Conservation (phyloP, 2,329 filamentous ascomycete species). For the Beauveria medogensis region DNA sequence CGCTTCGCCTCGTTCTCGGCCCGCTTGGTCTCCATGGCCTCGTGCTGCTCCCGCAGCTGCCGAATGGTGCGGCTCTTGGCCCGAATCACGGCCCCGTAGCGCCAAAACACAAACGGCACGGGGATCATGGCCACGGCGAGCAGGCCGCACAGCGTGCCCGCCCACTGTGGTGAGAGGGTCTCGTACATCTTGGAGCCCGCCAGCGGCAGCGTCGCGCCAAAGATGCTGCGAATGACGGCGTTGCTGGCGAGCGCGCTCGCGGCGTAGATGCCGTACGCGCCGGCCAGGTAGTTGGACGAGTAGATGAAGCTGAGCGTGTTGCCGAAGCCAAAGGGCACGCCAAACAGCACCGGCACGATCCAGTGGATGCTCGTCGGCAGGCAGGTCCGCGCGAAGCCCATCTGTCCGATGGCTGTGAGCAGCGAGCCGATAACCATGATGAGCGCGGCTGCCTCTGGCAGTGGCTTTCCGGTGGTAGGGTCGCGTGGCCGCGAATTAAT, state of each 20-base stretch:
- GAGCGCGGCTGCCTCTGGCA: constrained; percentile 73
- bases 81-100: constrained; percentile 46
- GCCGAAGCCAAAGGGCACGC: constrained; percentile 70
- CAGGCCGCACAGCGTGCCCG: constrained; percentile 65
- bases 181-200: constrained; percentile 58
- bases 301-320: constrained; percentile 79
- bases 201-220: constrained; percentile 12
- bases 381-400: constrained; percentile 85
- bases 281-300: constrained; percentile 68
- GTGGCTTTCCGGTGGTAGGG: constrained; percentile 61
- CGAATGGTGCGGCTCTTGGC: constrained; percentile 40
- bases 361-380: constrained; percentile 70
- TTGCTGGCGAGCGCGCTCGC: constrained; percentile 76
- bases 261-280: constrained; percentile 73
- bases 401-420: constrained; percentile 66
- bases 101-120: constrained; percentile 73
- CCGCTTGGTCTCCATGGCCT: constrained; percentile 25
- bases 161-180: constrained; percentile 66
- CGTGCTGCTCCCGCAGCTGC: constrained; percentile 37
- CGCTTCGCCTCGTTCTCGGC: constrained; percentile 22
- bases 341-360: constrained; percentile 70
- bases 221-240: constrained; percentile 31
- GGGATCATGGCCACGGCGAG: constrained; percentile 68
- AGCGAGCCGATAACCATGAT: constrained; percentile 73
- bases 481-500: constrained; percentile 72